Evolutionary conservation across 257 asterid genomes (phyloP), one percentile per base, ranked within the genome.

Genomic region (Plantago ovata): DNA sequence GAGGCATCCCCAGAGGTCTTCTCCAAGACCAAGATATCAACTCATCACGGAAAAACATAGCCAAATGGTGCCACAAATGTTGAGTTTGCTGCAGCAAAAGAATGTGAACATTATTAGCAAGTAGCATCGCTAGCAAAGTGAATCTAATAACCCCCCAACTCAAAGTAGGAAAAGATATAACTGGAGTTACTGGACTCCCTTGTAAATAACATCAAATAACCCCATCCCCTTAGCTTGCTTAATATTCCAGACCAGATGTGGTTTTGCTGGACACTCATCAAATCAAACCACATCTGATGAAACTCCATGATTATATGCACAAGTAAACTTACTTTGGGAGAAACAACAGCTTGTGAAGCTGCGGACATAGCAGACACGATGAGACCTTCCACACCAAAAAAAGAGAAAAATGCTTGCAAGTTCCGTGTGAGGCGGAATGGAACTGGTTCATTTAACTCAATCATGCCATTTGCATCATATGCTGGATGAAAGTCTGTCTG

Each of bases 1-100:
- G 69, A 16, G 89, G 91, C 86, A 84, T 81, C 60, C 95, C 97
- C 9, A 81, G 84, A 39, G 97, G 95, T 78, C 90, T 81, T 77
- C 97, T 86, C 97, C 96, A 93, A 45, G 97, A 89, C 99, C 99
- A 93, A 24, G 99, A 93, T 54, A 93, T 75, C 72, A 93, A 64
- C 79, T 93, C 99, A 70, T 93, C 99, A n/a, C 99, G 96, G 84
- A 93, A 93, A 69, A 93, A 93, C 96, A 89, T 86, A 3, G 99
- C 99, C 74, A 93, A 71, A 73, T 93, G 97, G 80, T 93, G 93
- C 97, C 96, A 93, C 61, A 93, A 43, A 74, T 89, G 99, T 70
- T 89, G 96, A 65, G 73, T 86, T 89, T 93, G 99, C 97, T 93
- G 96, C 77, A 81, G 36, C 15, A 11, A n/a, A n/a, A n/a, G 32